Conservation (phyloP, 2,329 filamentous ascomycete genomes). For the Cordyceps pruinosa region DNA sequence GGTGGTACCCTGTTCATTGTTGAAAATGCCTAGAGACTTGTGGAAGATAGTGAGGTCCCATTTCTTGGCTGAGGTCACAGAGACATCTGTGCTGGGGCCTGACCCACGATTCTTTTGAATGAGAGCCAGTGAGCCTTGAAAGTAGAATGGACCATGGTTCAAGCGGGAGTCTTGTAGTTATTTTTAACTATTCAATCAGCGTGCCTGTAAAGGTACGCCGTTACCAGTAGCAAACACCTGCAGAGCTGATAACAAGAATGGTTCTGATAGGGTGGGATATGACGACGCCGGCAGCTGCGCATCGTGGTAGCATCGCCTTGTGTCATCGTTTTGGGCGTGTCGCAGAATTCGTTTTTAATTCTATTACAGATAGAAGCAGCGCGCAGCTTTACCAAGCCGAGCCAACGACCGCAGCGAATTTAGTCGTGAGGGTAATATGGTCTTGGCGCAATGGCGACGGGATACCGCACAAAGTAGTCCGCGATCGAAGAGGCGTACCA, state of each 20-base stretch:
- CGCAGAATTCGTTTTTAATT: too few species aligned
- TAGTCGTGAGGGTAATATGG: not conserved
- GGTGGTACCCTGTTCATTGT: not conserved
- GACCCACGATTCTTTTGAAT: not conserved
- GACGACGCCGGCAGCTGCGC: not conserved
- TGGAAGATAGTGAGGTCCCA: not conserved
- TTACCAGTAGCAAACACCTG: too few species aligned
- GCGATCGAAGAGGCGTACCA: not conserved
- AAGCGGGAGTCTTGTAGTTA: not conserved
- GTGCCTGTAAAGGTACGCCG: too few species aligned
- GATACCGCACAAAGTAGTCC: not conserved
- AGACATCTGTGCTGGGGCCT: not conserved
- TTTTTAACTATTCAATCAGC: not conserved
- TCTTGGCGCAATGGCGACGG: not conserved
- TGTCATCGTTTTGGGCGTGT: too few species aligned
- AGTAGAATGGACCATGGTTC: not conserved
- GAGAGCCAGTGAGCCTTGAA: not conserved
- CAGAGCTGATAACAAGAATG: not conserved
- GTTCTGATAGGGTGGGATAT: not conserved
- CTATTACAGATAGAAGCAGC: too few species aligned
- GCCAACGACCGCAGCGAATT: not conserved
- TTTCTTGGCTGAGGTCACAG: slow-evolving; percentile 12
- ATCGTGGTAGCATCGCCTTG: too few species aligned
- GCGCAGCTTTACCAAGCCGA: too few species aligned
- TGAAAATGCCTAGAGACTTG: not conserved